Evolutionary conservation across 148 eudicot species (phyloP), one percentile per base, ranked within the genome.

Genomic region (Arctostaphylos glauca): DNA sequence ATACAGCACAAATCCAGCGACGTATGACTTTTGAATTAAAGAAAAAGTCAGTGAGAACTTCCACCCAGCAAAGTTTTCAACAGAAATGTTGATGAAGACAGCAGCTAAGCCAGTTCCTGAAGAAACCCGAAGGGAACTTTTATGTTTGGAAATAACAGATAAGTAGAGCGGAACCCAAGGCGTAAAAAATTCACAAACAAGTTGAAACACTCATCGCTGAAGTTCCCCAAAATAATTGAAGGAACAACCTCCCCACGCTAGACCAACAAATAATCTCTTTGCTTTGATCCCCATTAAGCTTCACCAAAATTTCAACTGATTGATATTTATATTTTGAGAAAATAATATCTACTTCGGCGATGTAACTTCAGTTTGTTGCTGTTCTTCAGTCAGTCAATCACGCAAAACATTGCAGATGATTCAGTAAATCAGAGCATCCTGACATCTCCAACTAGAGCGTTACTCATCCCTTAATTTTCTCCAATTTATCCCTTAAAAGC

Each of bases 31-130:
- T 85, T 96, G 99, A 73, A 96, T 96, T 85, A 96, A 87, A 48
- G 89, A 64, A 87, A 96, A 96, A 31, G 99, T 96, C 89, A 91
- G 84, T 15, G 98, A 94, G 79, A 89, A 96, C 81, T 96, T 96
- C 99, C 99, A 96, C 83, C 99, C 99, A 76, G 99, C 99, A 88
- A 96, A 96, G 87, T 96, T 96, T 82, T 96, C 99, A 48, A 96
- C 98, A 9, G 99, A 93, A 31, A 96, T 88, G 85, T 96, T 96
- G 84, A 96, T 96, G 82, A 94, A 93, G 85, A 96, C 91, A 77
- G 99, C 99, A 87, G 98, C 99, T 85, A 96, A 84, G 74, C 97
- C 99, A 23, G 99, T 96, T 64, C 99, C 99, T 96, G 90, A 71
- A 79, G 83, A 80, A 19, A 74, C 74, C 72, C 23, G 54, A 70